phyloP scores from a whole-genome alignment of 2,329 filamentous ascomycete genomes.

The Exophiala phaeomuriformis region DNA sequence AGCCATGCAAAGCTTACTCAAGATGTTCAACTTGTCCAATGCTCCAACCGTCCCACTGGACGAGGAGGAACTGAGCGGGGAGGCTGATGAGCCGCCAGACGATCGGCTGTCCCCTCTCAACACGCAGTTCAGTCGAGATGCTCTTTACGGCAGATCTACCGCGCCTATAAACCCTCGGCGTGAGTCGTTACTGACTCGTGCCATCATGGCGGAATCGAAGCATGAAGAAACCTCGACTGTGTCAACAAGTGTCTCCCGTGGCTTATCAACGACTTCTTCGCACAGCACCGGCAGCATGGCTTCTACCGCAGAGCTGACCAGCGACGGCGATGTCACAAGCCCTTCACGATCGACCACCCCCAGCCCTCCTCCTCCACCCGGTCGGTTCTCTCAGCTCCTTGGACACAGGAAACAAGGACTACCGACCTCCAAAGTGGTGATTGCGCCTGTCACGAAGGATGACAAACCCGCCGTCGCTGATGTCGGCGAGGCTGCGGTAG shows the following conservation, averaged over 20 bases:
- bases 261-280: slow-evolving; percentile 48
- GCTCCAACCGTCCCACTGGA: slow-evolving; percentile 35
- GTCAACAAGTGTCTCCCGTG: slow-evolving; percentile 30
- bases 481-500: slow-evolving; percentile 49
- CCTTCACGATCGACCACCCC: slow-evolving; percentile 81
- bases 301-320: slow-evolving; percentile 88
- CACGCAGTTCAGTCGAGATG: slow-evolving; percentile 19
- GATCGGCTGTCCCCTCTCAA: slow-evolving; percentile 30
- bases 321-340: slow-evolving; percentile 84
- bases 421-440: slow-evolving; percentile 24
- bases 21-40: slow-evolving; percentile 40
- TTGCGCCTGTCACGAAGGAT: slow-evolving; percentile 26
- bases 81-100: slow-evolving; percentile 86
- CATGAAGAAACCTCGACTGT: slow-evolving; percentile 36
- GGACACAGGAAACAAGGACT: slow-evolving; percentile 20
- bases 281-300: slow-evolving; percentile 73
- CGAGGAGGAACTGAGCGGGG: slow-evolving; percentile 62
- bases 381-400: slow-evolving; percentile 31
- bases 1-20: slow-evolving; percentile 37
- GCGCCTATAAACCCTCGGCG: slow-evolving; percentile 40
- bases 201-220: slow-evolving; percentile 63
- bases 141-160: slow-evolving; percentile 42
- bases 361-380: slow-evolving; percentile 69
- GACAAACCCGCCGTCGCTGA: slow-evolving; percentile 33
- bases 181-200: slow-evolving; percentile 79